Conservation (phyloP, 306 rosid species). For the Cucumis sativus region DNA sequence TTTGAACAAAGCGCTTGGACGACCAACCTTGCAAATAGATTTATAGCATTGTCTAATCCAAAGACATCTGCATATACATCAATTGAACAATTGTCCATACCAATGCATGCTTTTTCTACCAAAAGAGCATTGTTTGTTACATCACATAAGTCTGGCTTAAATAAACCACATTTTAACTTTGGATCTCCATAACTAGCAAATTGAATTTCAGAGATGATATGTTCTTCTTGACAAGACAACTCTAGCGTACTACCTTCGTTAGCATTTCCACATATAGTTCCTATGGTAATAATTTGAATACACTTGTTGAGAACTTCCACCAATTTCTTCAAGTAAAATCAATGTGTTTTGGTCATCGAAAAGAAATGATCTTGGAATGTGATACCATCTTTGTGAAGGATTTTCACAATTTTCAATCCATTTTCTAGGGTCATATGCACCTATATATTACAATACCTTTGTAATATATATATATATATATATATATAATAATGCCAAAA, state of each 20-base stretch:
- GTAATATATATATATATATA: too few species aligned
- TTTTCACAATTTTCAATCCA: constrained; percentile 37
- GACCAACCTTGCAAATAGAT: constrained; percentile 16
- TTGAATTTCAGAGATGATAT: too few species aligned
- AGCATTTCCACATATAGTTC: constrained; percentile 19
- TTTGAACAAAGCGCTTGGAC: constrained; percentile 27
- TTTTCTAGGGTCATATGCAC: constrained; percentile 17
- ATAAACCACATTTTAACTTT: too few species aligned
- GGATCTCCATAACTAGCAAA: too few species aligned
- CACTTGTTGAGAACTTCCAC: constrained; percentile 27
- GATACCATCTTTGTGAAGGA: constrained; percentile 46
- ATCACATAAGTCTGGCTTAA: not conserved
- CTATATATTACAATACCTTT: too few species aligned
- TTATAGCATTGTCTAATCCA: constrained; percentile 22
- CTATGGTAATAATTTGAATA: constrained; percentile 22
- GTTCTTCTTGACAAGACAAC: constrained; percentile 5
- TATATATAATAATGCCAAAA: too few species aligned
- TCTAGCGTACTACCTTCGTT: too few species aligned
- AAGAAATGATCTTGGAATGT: constrained; percentile 29
- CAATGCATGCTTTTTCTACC: constrained; percentile 25
- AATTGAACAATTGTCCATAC: constrained; percentile 24
- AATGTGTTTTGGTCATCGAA: constrained; percentile 20
- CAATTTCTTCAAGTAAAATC: too few species aligned
- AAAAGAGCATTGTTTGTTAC: not conserved
- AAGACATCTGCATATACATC: constrained; percentile 20